Percentiles rank a stretch among this genome's conserved stretches.
phyloP scores from a whole-genome alignment of 1,284 basidiomycete genomes.

The Trichosporon coremiiforme region DNA sequence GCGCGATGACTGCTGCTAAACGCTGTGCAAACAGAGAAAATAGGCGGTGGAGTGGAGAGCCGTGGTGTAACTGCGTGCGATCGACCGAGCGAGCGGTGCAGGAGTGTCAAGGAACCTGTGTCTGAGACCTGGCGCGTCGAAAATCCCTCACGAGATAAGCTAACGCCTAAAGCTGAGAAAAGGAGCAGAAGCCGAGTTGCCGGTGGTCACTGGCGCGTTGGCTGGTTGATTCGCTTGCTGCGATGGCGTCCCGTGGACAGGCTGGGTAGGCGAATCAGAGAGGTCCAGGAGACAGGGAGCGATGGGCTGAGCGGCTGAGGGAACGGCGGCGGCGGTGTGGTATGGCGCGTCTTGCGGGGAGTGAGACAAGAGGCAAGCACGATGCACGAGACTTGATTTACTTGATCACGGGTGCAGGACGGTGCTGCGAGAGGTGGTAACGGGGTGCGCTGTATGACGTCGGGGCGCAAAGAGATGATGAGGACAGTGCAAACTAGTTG shows the following conservation, averaged over 20 bases:
- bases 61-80: background rate
- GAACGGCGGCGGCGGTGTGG: background rate
- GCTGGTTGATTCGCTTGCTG: constrained; percentile 6
- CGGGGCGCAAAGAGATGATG: background rate
- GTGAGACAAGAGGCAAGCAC: background rate
- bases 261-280: constrained; percentile 1
- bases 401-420: background rate
- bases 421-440: background rate
- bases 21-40: background rate
- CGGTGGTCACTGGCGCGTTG: constrained; percentile 8
- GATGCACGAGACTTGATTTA: background rate
- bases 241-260: background rate
- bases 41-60: background rate
- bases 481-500: background rate
- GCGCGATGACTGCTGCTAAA: background rate
- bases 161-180: background rate
- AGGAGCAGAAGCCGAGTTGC: constrained; percentile 2
- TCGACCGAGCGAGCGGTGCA: background rate
- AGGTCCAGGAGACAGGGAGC: background rate
- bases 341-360: background rate
- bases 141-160: constrained; percentile 13
- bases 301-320: background rate
- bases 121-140: background rate
- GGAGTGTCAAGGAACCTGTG: background rate
- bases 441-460: background rate